Evolutionary conservation across 2,329 filamentous ascomycete species (phyloP), one percentile per base, ranked within the genome.

Genomic region (Beauveria pseudobassiana): DNA sequence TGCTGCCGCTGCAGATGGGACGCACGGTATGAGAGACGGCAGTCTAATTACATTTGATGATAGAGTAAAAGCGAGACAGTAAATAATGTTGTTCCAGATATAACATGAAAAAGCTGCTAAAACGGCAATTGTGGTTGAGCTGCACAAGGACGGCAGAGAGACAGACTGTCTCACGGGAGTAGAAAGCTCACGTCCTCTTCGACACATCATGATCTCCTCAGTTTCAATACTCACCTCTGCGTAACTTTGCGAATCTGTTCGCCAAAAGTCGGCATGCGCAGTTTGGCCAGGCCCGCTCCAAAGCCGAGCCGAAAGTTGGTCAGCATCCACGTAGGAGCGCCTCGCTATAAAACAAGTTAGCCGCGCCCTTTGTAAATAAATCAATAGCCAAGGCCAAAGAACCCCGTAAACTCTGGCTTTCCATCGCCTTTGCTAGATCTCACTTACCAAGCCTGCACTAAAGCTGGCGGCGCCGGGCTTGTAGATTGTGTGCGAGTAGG

Each of bases 401-500:
- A 53, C 5, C 6, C 12, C 1, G 1, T 2, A 38, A 14, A 14
- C 4, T 50, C 10, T 50, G 2, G 7, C n/a, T 38, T 20, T n/a
- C 4, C 20, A 12, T 40, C 1, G 26, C 12, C 16, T 12, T 16
- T 26, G 8, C 22, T 45, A 2, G 2, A n/a, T 4, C n/a, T 34
- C 8, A 65, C 70, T 62, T 64, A 74, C 72, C 65, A 74, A 22
- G 7, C 59, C 64, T 6, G 68, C 61, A 1, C 71, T 49, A 14
- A 68, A 68, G 16, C 68, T 61, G 64, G 68, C 70, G 3, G 72
- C 61, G 1, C 68, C 68, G 0, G 72, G 73, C 46, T 73, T 57
- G 49, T 70, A 72, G 3, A 74, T 69, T 0, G 66, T 72, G 2
- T 62, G 62, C 2, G 71, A 71, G 38, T 70, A 69, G 3, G 70